A percentile compares a stretch with the other conserved stretches of the same genome.
Evolutionary conservation across 768 basidiomycete species (phyloP).

Genomic region (Serendipita indica): DNA sequence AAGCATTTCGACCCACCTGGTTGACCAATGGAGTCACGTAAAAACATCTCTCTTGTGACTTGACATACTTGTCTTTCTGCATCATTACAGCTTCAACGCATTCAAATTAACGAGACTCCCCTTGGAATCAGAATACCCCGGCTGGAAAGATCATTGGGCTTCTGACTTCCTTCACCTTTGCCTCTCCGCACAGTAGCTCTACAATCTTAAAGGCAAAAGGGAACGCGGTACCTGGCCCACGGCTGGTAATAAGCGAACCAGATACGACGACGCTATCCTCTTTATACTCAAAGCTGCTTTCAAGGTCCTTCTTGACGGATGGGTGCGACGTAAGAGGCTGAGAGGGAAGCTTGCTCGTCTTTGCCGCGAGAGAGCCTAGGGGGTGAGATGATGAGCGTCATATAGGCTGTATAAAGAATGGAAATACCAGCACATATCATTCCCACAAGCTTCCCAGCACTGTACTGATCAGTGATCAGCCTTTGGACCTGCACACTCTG

Average conservation of each 20-base stretch:
- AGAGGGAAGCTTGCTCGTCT: conserved; percentile 40
- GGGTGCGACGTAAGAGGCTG: conserved; percentile 72
- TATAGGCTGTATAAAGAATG: not conserved
- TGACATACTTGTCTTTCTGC: no score
- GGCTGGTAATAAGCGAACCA: conserved; percentile 58
- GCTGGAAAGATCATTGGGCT: conserved; percentile 62
- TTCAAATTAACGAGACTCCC: no score
- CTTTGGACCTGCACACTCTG: conserved; percentile 42
- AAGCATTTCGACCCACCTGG: not conserved
- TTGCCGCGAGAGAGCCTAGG: conserved; percentile 54
- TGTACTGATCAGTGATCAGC: conserved; percentile 43
- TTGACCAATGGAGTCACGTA: no score
- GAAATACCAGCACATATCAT: conserved; percentile 70
- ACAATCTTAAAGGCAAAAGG: conserved; percentile 66
- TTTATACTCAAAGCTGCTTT: conserved; percentile 52
- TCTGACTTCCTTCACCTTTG: conserved; percentile 44
- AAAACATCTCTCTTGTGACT: no score
- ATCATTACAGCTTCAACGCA: no score
- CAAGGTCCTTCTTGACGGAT: conserved; percentile 45
- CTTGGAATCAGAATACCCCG: no score
- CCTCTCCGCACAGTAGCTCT: conserved; percentile 48
- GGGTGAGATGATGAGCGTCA: not conserved
- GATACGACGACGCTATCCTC: conserved; percentile 64
- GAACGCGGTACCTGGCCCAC: conserved; percentile 68
- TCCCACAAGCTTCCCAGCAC: conserved; percentile 43